A percentile compares a stretch with the other conserved stretches of the same genome.
phyloP scores from a whole-genome alignment of 805 yeast genomes.

The Yamadazyma takamatsuzukensis region DNA sequence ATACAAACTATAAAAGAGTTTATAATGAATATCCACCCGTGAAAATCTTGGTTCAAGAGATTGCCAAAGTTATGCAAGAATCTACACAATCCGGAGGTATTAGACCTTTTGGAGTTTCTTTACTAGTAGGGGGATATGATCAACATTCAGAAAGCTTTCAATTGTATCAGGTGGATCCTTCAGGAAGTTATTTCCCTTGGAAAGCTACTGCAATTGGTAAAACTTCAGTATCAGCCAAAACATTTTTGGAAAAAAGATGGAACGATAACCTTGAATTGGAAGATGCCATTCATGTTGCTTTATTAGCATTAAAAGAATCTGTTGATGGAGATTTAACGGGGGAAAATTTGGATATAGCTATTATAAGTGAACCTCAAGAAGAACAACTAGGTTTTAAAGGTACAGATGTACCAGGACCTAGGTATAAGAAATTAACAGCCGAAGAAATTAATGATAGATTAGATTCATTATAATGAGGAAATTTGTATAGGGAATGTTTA shows the following conservation, averaged over 20 bases:
- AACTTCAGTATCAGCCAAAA: constrained; percentile 93
- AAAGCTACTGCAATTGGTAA: constrained; percentile 99
- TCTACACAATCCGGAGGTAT: constrained; percentile 99
- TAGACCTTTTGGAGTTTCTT: constrained; percentile 96
- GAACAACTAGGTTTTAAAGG: constrained; percentile 83
- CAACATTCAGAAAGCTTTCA: constrained; percentile 64
- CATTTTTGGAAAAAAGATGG: constrained; percentile 97
- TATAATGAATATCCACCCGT: constrained; percentile 98
- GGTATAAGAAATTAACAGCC: constrained; percentile 77
- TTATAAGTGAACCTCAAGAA: constrained; percentile 80
- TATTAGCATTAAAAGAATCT: constrained; percentile 89
- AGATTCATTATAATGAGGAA: constrained; percentile 64
- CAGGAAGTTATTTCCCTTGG: constrained; percentile 98
- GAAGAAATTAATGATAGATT: constrained; percentile 96
- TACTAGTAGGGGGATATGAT: constrained; percentile 92
- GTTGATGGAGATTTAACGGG: constrained; percentile 98
- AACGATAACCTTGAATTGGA: constrained; percentile 94
- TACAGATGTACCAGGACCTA: constrained; percentile 78
- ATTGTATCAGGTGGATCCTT: constrained; percentile 95
- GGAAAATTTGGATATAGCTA: constrained; percentile 87
- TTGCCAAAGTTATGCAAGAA: constrained; percentile 96
- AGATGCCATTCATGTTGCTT: constrained; percentile 96
- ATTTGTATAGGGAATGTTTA: background rate
- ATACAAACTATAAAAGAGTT: constrained; percentile 85
- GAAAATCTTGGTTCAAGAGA: constrained; percentile 85